These are phyloP conservation scores for Hirschioporus abietinus DNA, from an alignment of 768 basidiomycete genomes.

Conservation along the genomic window DNA sequence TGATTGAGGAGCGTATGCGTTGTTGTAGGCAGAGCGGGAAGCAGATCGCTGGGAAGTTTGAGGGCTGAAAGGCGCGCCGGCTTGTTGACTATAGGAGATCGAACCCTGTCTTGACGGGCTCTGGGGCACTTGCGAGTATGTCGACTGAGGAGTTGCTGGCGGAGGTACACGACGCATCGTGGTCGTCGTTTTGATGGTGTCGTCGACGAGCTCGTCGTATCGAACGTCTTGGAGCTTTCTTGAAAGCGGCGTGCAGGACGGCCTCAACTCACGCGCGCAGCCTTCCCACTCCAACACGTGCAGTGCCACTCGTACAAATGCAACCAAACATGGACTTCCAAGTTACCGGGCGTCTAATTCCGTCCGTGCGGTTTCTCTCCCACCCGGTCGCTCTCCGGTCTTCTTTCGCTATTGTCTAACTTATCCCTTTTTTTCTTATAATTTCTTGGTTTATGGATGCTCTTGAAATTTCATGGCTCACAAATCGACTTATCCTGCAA, in stretches of 20 bases:
- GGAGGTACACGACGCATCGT: neutral
- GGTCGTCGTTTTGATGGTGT: neutral
- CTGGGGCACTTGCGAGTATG: neutral
- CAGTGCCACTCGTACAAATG: neutral
- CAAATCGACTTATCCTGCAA: neutral
- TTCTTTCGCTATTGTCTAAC: neutral
- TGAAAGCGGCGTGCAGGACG: neutral
- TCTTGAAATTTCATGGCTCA: neutral
- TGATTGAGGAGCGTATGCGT: conserved; percentile 23
- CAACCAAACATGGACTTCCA: neutral
- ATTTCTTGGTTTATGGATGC: neutral
- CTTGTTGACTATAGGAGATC: neutral
- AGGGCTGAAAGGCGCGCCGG: conserved; percentile 6
- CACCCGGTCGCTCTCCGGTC: neutral
- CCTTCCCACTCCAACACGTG: conserved; percentile 1
- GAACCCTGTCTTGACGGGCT: neutral
- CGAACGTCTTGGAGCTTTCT: neutral
- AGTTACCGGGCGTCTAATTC: neutral
- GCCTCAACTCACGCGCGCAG: neutral
- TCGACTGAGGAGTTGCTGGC: neutral
- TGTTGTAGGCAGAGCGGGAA: conserved; percentile 20
- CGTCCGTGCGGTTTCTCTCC: neutral
- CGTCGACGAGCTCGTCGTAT: neutral
- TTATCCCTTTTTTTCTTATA: neutral
- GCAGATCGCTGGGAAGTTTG: conserved; percentile 19